These are phyloP conservation scores for Microsporum ferrugineum DNA, from an alignment of 2,329 filamentous ascomycete species.

Conservation along the genomic window DNA sequence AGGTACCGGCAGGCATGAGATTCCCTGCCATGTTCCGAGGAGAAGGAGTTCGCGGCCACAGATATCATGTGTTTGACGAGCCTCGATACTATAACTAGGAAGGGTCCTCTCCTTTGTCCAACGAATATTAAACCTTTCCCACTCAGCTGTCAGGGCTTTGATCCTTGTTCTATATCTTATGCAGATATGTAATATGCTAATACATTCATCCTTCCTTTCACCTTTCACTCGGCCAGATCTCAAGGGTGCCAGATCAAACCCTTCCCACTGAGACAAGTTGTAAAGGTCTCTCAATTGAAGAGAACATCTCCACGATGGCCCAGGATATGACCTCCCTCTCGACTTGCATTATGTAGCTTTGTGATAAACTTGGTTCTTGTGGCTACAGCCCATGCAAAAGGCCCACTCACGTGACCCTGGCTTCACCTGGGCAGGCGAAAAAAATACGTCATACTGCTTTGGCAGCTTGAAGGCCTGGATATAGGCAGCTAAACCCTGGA, in stretches of 20 bases:
- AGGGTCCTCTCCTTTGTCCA: neutral
- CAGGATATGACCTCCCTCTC: neutral
- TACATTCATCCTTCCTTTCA: neutral
- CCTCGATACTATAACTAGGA: constrained; percentile 54
- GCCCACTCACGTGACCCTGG: neutral
- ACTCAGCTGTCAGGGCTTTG: neutral
- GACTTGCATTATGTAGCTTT: neutral
- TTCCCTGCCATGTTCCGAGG: constrained; percentile 81
- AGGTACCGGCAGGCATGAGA: constrained; percentile 63
- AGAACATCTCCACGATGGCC: neutral
- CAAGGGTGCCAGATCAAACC: no score
- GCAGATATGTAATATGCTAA: constrained; percentile 3
- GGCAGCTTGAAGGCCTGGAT: neutral
- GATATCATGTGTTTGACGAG: constrained; percentile 91
- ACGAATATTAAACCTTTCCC: neutral
- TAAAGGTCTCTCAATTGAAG: neutral
- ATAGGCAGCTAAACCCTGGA: neutral
- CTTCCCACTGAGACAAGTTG: no score
- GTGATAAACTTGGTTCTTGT: constrained; percentile 1
- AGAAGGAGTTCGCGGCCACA: constrained; percentile 74
- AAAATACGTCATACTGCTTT: neutral
- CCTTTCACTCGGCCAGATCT: no score
- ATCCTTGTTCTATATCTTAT: neutral
- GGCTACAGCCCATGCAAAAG: constrained; percentile 1
- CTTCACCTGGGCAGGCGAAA: neutral